phyloP scores from a whole-genome alignment of 257 asterid species.

The Plantago elongata region DNA sequence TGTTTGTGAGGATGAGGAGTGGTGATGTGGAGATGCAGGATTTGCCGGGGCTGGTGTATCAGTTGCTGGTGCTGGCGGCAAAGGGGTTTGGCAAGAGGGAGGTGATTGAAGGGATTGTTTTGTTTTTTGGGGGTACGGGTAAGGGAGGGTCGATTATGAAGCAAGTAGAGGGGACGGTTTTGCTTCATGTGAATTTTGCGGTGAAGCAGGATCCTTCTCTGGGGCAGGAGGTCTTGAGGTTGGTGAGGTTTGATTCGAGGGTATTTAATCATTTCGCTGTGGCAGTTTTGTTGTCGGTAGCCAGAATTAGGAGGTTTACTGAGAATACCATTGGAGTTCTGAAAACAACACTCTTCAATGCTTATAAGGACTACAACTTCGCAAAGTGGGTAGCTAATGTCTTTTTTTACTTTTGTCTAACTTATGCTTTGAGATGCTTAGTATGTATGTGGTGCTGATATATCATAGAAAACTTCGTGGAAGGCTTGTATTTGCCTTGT shows the following conservation, averaged over 20 bases:
- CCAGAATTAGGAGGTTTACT: constrained; percentile 68
- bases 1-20: constrained; percentile 47
- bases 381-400: constrained; percentile 44
- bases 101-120: constrained; percentile 69
- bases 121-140: constrained; percentile 49
- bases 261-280: constrained; percentile 77
- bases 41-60: constrained; percentile 76
- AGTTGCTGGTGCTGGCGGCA: constrained; percentile 66
- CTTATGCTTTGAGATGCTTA: not conserved
- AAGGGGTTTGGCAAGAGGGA: constrained; percentile 79
- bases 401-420: constrained; percentile 1
- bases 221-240: constrained; percentile 70
- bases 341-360: constrained; percentile 52
- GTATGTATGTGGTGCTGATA: not conserved
- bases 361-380: constrained; percentile 63
- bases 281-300: constrained; percentile 65
- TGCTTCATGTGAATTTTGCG: constrained; percentile 83
- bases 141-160: constrained; percentile 55
- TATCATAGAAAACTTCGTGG: too few relatives aligned
- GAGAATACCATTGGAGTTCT: constrained; percentile 65
- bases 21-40: constrained; percentile 69
- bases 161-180: constrained; percentile 85
- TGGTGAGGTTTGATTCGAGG: constrained; percentile 59
- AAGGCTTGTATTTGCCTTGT: too few relatives aligned
- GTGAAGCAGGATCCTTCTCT: constrained; percentile 83